Percentiles rank a stretch among this genome's conserved stretches.
These are phyloP conservation scores for Neonectria magnoliae DNA, from an alignment of 2,329 filamentous ascomycete species.

Conservation along the genomic window DNA sequence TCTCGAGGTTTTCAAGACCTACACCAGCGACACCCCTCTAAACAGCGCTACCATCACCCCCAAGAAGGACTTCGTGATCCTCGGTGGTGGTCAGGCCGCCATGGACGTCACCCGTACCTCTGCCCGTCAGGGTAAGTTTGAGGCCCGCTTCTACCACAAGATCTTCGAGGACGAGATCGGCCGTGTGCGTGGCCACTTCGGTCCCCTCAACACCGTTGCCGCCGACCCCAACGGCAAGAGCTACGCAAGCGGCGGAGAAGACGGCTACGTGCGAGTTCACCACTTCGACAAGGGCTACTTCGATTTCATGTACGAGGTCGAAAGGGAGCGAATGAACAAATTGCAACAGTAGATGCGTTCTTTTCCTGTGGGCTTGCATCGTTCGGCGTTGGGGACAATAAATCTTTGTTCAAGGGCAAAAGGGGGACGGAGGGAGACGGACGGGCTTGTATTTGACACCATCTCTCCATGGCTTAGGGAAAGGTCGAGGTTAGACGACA, in stretches of 20 bases:
- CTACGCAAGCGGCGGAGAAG: conserved; percentile 96
- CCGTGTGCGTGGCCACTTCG: conserved; percentile 96
- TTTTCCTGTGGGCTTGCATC: conserved; percentile 55
- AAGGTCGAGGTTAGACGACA: conserved; percentile 41
- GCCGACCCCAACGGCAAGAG: conserved; percentile 90
- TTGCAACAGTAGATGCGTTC: conserved; percentile 46
- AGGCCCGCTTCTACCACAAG: conserved; percentile 99
- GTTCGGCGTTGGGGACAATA: conserved; percentile 53
- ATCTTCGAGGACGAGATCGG: conserved; percentile 99
- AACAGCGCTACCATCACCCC: conserved; percentile 95
- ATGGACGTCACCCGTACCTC: conserved; percentile 98
- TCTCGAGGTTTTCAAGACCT: conserved; percentile 93
- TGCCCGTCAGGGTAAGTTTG: conserved; percentile 97
- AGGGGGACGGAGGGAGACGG: conserved; percentile 37
- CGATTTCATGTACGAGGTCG: conserved; percentile 98
- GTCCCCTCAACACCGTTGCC: conserved; percentile 94
- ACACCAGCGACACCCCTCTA: conserved; percentile 89
- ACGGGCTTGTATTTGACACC: conserved; percentile 46
- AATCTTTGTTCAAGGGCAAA: conserved; percentile 46
- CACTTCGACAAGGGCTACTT: conserved; percentile 99
- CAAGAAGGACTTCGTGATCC: conserved; percentile 97
- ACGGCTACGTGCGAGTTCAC: conserved; percentile 97
- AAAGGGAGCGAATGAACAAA: conserved; percentile 77
- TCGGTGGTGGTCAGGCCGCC: conserved; percentile 96
- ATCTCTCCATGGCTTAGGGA: conserved; percentile 44